phyloP scores from a whole-genome alignment of 2,329 filamentous ascomycete genomes.

The Hirsutella minnesotensis region DNA sequence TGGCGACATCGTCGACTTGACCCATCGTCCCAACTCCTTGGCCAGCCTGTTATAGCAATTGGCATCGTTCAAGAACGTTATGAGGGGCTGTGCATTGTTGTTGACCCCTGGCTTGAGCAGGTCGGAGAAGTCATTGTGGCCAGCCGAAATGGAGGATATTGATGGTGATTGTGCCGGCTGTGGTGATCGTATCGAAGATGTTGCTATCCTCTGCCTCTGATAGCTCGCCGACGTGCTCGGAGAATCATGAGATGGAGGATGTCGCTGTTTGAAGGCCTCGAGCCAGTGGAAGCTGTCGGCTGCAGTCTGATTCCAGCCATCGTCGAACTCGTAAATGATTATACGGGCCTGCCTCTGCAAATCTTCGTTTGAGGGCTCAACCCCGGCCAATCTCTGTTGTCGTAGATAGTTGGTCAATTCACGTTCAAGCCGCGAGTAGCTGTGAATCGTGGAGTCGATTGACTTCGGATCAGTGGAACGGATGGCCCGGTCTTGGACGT shows the following conservation, averaged over 20 bases:
- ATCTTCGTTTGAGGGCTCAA: conserved; percentile 39
- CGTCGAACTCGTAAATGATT: conserved; percentile 50
- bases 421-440: conserved; percentile 41
- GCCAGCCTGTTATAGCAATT: conserved; percentile 48
- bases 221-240: background rate
- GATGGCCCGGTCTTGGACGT: conserved; percentile 34
- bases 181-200: background rate
- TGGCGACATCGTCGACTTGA: conserved; percentile 39
- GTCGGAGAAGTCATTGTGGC: conserved; percentile 4
- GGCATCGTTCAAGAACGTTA: conserved; percentile 44
- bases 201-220: background rate
- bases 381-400: conserved; percentile 29
- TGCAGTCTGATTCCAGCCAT: conserved; percentile 52
- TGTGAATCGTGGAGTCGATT: conserved; percentile 49
- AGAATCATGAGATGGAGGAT: conserved; percentile 14
- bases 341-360: conserved; percentile 45
- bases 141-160: background rate
- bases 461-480: conserved; percentile 40
- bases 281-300: conserved; percentile 46
- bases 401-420: conserved; percentile 43
- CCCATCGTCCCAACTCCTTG: conserved; percentile 40
- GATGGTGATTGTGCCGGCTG: background rate
- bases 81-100: conserved; percentile 8
- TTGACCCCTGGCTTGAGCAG: conserved; percentile 2
- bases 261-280: conserved; percentile 36